These are phyloP conservation scores for Colletotrichum sp. DNA, from an alignment of 2,329 filamentous ascomycete genomes.

Conservation along the genomic window DNA sequence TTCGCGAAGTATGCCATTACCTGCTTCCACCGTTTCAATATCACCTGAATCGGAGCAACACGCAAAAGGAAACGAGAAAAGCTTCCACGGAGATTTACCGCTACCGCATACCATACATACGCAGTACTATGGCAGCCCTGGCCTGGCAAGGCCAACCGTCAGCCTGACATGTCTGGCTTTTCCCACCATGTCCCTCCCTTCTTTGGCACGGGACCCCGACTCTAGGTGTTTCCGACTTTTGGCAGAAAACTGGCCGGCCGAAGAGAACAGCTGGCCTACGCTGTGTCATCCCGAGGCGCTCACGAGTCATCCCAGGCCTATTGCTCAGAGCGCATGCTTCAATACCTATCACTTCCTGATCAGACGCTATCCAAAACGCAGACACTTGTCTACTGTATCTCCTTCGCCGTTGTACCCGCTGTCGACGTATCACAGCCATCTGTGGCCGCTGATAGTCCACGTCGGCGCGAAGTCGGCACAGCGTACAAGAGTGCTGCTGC, in stretches of 20 bases:
- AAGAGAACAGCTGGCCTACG: constrained; percentile 17
- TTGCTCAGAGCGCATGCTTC: not conserved
- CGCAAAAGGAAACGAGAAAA: constrained; percentile 3
- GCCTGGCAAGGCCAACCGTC: not conserved
- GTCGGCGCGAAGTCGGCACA: not conserved
- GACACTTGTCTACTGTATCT: constrained; percentile 11
- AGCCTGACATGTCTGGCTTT: not conserved
- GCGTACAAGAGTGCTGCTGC: not conserved
- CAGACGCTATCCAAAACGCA: constrained; percentile 8
- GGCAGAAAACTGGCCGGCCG: not conserved
- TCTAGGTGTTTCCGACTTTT: not conserved
- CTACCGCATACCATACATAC: not conserved
- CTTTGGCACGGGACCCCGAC: not conserved
- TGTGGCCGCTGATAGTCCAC: not conserved
- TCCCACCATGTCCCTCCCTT: not conserved
- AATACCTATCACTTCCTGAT: not conserved
- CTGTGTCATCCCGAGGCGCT: constrained; percentile 7
- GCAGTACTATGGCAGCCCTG: not conserved
- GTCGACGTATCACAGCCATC: not conserved
- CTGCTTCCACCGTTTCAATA: constrained; percentile 1
- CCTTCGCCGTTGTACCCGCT: not conserved
- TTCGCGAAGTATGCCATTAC: not conserved
- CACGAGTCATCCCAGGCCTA: constrained; percentile 4
- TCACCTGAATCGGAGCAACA: not conserved
- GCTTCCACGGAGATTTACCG: not conserved